Conservation (phyloP, 1,284 basidiomycete genomes). For the Ustilago lituana region DNA sequence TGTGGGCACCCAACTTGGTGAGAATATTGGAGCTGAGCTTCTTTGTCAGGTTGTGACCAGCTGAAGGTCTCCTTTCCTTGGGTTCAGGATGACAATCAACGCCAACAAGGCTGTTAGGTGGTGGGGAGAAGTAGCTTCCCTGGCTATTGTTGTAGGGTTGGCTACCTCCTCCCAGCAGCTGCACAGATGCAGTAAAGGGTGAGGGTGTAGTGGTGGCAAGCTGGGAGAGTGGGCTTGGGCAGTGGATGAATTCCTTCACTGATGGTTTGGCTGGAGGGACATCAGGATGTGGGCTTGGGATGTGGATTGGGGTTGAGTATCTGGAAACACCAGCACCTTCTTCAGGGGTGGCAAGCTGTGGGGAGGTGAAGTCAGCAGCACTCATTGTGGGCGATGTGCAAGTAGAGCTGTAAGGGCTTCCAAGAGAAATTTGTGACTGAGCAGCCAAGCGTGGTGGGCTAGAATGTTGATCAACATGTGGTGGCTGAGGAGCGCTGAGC, state of each 20-base stretch:
- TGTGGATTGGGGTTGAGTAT: slow-evolving; percentile 24
- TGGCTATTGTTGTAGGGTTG: no score
- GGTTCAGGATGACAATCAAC: no score
- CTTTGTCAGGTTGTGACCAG: slow-evolving; percentile 32
- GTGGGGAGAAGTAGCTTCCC: no score
- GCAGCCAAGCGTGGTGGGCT: neutral
- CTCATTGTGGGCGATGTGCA: slow-evolving; percentile 10
- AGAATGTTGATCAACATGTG: neutral
- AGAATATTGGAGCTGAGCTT: slow-evolving; percentile 39
- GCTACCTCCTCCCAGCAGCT: no score
- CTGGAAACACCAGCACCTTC: slow-evolving; percentile 14
- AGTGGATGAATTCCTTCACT: slow-evolving; percentile 27
- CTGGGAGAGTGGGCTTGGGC: slow-evolving; percentile 41
- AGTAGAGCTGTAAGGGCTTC: slow-evolving; percentile 2
- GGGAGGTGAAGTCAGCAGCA: slow-evolving; percentile 3
- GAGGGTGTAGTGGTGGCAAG: slow-evolving; percentile 17
- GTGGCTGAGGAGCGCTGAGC: slow-evolving; percentile 3
- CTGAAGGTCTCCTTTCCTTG: slow-evolving; percentile 22
- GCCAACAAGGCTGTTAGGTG: no score
- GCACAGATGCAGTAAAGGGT: neutral
- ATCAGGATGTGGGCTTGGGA: slow-evolving; percentile 23
- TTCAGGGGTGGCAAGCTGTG: slow-evolving; percentile 14
- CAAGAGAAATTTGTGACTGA: neutral
- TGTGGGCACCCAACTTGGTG: slow-evolving; percentile 27
- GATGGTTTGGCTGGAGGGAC: slow-evolving; percentile 14